Percentiles rank a stretch among this genome's conserved stretches.
phyloP scores from a whole-genome alignment of 306 rosid genomes.

The Fragaria iinumae region DNA sequence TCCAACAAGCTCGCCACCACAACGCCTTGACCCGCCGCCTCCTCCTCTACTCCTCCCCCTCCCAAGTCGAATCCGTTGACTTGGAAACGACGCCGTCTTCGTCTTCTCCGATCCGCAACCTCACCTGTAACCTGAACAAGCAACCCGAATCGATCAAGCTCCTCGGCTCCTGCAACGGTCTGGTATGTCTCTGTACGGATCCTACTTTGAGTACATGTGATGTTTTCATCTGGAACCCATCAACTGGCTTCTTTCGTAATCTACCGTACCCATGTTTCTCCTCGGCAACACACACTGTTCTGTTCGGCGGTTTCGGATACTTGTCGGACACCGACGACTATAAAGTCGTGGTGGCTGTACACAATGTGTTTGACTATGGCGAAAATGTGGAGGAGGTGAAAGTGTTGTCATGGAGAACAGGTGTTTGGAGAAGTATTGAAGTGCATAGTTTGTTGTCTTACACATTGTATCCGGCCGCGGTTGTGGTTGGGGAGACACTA shows the following conservation, averaged over 20 bases:
- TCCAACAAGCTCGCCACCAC: background rate
- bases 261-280: background rate
- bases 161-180: background rate
- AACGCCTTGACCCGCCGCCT: background rate
- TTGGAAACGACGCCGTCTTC: background rate
- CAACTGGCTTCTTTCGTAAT: background rate
- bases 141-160: background rate
- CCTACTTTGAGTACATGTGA: background rate
- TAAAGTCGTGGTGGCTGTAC: background rate
- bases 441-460: background rate
- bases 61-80: background rate
- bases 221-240: background rate
- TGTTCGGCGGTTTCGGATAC: background rate
- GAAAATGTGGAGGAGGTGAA: background rate
- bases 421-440: background rate
- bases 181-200: background rate
- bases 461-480: background rate
- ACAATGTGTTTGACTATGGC: background rate
- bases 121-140: background rate
- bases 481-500: background rate
- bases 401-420: background rate
- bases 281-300: background rate
- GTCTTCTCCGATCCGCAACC: background rate
- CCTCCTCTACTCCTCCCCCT: background rate
- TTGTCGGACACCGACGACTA: background rate